These are phyloP conservation scores for Albatrellus ellisii DNA, from an alignment of 768 basidiomycete genomes.

Conservation along the genomic window DNA sequence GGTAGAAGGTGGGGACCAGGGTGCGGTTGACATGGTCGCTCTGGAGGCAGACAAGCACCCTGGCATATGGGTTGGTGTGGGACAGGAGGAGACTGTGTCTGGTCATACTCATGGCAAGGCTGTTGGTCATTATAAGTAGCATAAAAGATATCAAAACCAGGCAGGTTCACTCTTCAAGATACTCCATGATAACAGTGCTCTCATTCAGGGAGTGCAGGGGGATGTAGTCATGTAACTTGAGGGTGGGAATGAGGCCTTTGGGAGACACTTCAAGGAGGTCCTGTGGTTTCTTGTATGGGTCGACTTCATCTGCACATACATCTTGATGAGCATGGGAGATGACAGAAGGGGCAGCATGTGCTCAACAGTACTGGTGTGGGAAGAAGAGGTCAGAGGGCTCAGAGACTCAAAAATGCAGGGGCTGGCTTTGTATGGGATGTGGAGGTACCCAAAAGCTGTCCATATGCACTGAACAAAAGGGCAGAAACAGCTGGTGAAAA, in stretches of 20 bases:
- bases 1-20: slow-evolving; percentile 61
- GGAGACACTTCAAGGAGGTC: slow-evolving; percentile 75
- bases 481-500: slow-evolving; percentile 67
- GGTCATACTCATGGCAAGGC: slow-evolving; percentile 36
- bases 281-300: slow-evolving; percentile 71
- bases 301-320: slow-evolving; percentile 75
- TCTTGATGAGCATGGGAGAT: too few relatives aligned
- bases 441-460: slow-evolving; percentile 59
- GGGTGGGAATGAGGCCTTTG: slow-evolving; percentile 67
- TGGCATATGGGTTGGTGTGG: slow-evolving; percentile 43
- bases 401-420: too few relatives aligned
- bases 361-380: slow-evolving; percentile 3
- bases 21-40: slow-evolving; percentile 52
- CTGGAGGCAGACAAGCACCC: slow-evolving; percentile 54
- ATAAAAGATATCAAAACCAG: neutral
- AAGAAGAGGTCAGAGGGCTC: too few relatives aligned
- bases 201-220: slow-evolving; percentile 62
- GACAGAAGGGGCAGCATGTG: too few relatives aligned
- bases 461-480: slow-evolving; percentile 78
- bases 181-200: slow-evolving; percentile 70
- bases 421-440: slow-evolving; percentile 55
- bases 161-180: slow-evolving; percentile 49
- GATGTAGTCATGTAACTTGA: slow-evolving; percentile 37
- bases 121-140: slow-evolving; percentile 18
- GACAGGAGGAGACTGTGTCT: slow-evolving; percentile 44